Conservation (phyloP, 2,329 filamentous ascomycete genomes). For the Claviceps sp. region DNA sequence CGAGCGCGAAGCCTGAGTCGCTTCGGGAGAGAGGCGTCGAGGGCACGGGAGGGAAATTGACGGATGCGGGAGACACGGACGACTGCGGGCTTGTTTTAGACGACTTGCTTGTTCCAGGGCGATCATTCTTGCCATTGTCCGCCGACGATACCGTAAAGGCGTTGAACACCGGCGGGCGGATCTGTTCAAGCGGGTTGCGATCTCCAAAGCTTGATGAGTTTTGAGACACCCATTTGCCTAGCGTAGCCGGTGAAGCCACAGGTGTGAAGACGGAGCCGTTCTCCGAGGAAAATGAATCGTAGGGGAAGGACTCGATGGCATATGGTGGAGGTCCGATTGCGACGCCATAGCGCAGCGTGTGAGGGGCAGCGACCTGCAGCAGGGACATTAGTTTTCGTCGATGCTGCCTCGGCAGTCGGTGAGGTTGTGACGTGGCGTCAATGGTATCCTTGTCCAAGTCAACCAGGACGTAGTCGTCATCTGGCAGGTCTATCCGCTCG, state of each 20-base stretch:
- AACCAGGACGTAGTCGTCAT: conserved; percentile 90
- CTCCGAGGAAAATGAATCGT: conserved; percentile 81
- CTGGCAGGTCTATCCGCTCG: conserved; percentile 71
- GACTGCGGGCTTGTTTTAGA: conserved; percentile 47
- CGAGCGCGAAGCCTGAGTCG: conserved; percentile 81
- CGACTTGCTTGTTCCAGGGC: conserved; percentile 63
- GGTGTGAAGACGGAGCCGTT: conserved; percentile 68
- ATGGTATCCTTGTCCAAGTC: conserved; percentile 88
- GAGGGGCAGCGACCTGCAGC: conserved; percentile 78
- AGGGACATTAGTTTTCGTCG: conserved; percentile 80
- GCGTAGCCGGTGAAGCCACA: conserved; percentile 52
- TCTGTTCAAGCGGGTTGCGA: conserved; percentile 35
- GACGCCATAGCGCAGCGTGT: conserved; percentile 77
- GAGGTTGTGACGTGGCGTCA: conserved; percentile 68
- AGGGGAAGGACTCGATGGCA: conserved; percentile 83
- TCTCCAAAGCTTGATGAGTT: conserved; percentile 82
- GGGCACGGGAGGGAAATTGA: conserved; percentile 62
- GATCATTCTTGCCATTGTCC: conserved; percentile 53
- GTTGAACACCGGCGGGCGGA: conserved; percentile 68
- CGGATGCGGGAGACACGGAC: conserved; percentile 63
- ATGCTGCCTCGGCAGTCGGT: conserved; percentile 72
- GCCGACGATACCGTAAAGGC: conserved; percentile 69
- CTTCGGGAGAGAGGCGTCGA: conserved; percentile 72
- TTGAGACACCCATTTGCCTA: conserved; percentile 77
- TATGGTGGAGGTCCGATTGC: conserved; percentile 82